Percentiles rank a stretch among this genome's conserved stretches.
These are phyloP conservation scores for Xylaria sp. DNA, from an alignment of 2,329 filamentous ascomycete genomes.

Conservation along the genomic window DNA sequence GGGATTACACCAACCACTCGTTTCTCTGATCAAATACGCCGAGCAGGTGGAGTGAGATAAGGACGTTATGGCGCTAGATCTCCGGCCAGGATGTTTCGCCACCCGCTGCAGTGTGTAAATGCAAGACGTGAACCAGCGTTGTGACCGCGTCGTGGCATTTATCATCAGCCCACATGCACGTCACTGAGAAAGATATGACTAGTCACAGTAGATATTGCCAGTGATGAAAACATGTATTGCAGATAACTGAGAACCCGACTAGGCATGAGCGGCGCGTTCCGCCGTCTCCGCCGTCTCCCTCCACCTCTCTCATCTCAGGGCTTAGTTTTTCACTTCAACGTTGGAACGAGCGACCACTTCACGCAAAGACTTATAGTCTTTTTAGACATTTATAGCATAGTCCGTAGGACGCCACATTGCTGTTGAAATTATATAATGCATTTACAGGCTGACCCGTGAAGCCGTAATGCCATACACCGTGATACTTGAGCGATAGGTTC, in stretches of 20 bases:
- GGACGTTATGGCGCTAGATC: neutral
- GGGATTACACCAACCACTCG: neutral
- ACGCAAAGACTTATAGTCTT: neutral
- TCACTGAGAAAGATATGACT: neutral
- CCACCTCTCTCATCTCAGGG: neutral
- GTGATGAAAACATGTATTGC: neutral
- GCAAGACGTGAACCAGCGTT: no score
- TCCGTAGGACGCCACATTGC: neutral
- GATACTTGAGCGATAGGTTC: neutral
- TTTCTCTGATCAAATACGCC: neutral
- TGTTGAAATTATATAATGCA: slow-evolving; percentile 1
- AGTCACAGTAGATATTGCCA: neutral
- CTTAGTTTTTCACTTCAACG: neutral
- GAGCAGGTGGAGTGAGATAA: neutral
- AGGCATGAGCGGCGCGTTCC: neutral
- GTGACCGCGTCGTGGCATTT: neutral
- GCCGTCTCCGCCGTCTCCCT: neutral
- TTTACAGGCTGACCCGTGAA: slow-evolving; percentile 10
- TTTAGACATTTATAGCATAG: no score
- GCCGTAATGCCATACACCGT: neutral
- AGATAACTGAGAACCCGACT: neutral
- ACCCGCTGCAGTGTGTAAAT: no score
- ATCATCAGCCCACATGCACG: neutral
- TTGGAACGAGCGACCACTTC: neutral
- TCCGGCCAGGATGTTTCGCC: no score